Percentiles rank a stretch among this genome's conserved stretches.
Evolutionary conservation across 176 grass and related monocot species (phyloP).

Genomic region (Hsuehochloa calcarea): DNA sequence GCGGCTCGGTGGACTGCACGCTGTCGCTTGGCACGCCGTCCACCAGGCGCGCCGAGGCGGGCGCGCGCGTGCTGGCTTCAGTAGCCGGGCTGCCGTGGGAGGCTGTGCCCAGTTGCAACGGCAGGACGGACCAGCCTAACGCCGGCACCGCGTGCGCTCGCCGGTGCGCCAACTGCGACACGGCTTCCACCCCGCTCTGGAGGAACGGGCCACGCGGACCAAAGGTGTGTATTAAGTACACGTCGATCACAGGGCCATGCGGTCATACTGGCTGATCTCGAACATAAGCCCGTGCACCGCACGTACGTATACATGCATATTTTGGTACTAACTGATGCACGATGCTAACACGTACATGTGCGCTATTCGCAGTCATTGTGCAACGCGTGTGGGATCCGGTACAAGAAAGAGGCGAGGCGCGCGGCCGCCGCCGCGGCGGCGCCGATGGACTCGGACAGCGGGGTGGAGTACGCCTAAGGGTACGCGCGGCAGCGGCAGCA

Average conservation of each 20-base stretch:
- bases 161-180: constrained; percentile 94
- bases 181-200: constrained; percentile 87
- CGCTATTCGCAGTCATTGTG: constrained; percentile 67
- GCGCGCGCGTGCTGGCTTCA: neutral
- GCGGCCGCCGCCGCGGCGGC: constrained; percentile 58
- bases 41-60: constrained; percentile 67
- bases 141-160: constrained; percentile 40
- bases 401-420: constrained; percentile 98
- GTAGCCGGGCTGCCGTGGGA: constrained; percentile 49
- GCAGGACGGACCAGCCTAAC: constrained; percentile 4
- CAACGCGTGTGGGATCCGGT: constrained; percentile 95
- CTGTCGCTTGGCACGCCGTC: constrained; percentile 93
- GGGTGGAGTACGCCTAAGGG: constrained; percentile 51
- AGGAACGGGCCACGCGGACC: constrained; percentile 89
- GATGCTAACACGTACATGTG: neutral
- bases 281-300: neutral
- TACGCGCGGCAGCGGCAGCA: constrained; percentile 65
- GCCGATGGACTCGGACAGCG: constrained; percentile 26
- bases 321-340: neutral
- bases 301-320: neutral
- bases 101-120: constrained; percentile 24
- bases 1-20: constrained; percentile 79
- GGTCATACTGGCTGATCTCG: neutral
- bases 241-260: neutral
- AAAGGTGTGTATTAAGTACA: constrained; percentile 46